Evolutionary conservation across 768 basidiomycete genomes (phyloP), one percentile per base, ranked within the genome.

Genomic region (Pleurotus djamor): DNA sequence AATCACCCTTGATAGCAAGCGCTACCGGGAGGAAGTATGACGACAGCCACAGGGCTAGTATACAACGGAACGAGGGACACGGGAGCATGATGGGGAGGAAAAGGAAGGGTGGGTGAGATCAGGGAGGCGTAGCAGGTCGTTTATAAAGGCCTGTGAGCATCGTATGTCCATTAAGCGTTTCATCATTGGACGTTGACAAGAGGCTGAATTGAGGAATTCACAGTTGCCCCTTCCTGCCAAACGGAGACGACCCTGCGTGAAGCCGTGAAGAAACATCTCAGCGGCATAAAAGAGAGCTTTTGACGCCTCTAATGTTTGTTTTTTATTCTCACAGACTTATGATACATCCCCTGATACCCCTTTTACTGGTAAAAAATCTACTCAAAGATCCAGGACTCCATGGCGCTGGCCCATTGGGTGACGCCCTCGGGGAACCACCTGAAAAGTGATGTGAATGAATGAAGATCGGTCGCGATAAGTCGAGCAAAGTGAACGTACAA

Each of bases 401-500:
- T 73, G 63, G 82, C 80, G 72, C 80, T 81, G 60, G 77, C 76
- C 76, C 91, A 94, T 76, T 92, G 87, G 60, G 84, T 72, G 58
- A 85, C 73, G 58, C 92, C 91, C 72, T 94, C 92, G 36, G 92
- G 89, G 92, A 95, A 96, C 94, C 94, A 96, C 67, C 92, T 94
- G 62, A 33, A 57, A 52, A 57, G n/a, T n/a, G n/a, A n/a, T n/a
- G n/a, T n/a, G n/a, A n/a, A n/a, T n/a, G n/a, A n/a, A n/a, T n/a
- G n/a, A n/a, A n/a, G n/a, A n/a, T n/a, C n/a, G n/a, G n/a, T n/a
- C n/a, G n/a, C n/a, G n/a, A n/a, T n/a, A n/a, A n/a, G 17, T n/a
- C 57, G 14, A 5, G 33, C 58, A 21, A 45, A 21, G 49, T 17
- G 36, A 17, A 79, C 91, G 68, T 65, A 96, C 91, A 99, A 86